A percentile compares a stretch with the other conserved stretches of the same genome.
These are phyloP conservation scores for Leptodontidium sp. DNA, from an alignment of 2,329 filamentous ascomycete genomes.

Conservation along the genomic window DNA sequence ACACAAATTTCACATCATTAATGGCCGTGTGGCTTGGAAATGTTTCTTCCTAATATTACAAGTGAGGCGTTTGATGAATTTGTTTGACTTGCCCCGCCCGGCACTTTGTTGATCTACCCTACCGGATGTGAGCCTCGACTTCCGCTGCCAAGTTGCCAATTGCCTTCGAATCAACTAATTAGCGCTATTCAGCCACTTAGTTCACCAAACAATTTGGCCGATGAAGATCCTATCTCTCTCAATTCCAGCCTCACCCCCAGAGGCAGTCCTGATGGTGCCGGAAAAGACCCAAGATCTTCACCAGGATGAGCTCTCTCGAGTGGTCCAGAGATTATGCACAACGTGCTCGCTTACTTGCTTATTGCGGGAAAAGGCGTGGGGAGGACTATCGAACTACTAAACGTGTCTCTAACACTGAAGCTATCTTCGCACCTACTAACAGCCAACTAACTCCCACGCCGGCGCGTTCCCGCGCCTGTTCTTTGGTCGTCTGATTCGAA, in stretches of 20 bases:
- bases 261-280: neutral
- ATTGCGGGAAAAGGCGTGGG: neutral
- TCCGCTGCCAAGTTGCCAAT: conserved; percentile 3
- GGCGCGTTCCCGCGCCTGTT: neutral
- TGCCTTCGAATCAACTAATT: neutral
- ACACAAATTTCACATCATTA: neutral
- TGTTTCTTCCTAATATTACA: neutral
- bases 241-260: neutral
- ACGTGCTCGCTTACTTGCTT: conserved; percentile 3
- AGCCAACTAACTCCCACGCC: neutral
- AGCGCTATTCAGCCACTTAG: neutral
- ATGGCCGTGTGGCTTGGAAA: neutral
- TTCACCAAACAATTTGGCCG: neutral
- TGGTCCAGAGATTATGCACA: conserved; percentile 1
- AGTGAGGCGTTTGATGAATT: neutral
- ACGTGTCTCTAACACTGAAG: conserved; percentile 4
- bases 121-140: neutral
- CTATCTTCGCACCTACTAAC: conserved; percentile 15
- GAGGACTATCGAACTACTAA: neutral
- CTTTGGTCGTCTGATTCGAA: neutral
- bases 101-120: neutral
- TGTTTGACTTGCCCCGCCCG: neutral
- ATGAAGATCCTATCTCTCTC: neutral
- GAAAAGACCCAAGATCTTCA: neutral
- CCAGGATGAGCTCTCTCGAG: conserved; percentile 3